Evolutionary conservation across 225 moss, liverwort and hornwort species (phyloP).

Genomic region (Sphagnum contortum): DNA sequence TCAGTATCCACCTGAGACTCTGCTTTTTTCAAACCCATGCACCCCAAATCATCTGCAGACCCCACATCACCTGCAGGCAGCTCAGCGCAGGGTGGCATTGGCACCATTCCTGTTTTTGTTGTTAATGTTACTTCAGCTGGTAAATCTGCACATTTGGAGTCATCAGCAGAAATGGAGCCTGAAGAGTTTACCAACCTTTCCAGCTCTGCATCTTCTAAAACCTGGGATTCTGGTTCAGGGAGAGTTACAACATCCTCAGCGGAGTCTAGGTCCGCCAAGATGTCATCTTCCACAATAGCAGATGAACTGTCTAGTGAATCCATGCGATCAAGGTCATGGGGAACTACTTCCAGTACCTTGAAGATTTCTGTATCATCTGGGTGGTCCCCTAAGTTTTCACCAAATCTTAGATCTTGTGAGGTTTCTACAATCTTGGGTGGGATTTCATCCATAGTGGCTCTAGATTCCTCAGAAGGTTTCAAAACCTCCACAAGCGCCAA

Average conservation of each 20-base stretch:
- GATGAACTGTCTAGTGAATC: slow-evolving; percentile 3
- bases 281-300: slow-evolving; percentile 12
- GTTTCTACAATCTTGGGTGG: too few species aligned
- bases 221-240: slow-evolving; percentile 21
- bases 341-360: slow-evolving; percentile 1
- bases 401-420: too few species aligned
- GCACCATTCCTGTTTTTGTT: background rate
- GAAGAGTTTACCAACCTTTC: slow-evolving; percentile 17
- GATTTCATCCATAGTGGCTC: too few species aligned
- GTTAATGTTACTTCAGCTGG: slow-evolving; percentile 11
- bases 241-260: slow-evolving; percentile 13
- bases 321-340: slow-evolving; percentile 2
- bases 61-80: slow-evolving; percentile 40
- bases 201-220: slow-evolving; percentile 10
- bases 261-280: too few species aligned
- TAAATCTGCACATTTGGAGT: slow-evolving; percentile 2
- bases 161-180: slow-evolving; percentile 12
- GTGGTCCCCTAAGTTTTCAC: background rate
- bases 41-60: slow-evolving; percentile 44
- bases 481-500: too few species aligned
- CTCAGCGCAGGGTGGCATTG: background rate
- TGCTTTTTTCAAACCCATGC: slow-evolving; percentile 45
- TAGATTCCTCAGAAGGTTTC: too few species aligned
- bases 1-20: slow-evolving; percentile 85
- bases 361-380: slow-evolving; percentile 1